These are phyloP conservation scores for Boletellus sp. DNA, from an alignment of 768 basidiomycete species.

Conservation along the genomic window DNA sequence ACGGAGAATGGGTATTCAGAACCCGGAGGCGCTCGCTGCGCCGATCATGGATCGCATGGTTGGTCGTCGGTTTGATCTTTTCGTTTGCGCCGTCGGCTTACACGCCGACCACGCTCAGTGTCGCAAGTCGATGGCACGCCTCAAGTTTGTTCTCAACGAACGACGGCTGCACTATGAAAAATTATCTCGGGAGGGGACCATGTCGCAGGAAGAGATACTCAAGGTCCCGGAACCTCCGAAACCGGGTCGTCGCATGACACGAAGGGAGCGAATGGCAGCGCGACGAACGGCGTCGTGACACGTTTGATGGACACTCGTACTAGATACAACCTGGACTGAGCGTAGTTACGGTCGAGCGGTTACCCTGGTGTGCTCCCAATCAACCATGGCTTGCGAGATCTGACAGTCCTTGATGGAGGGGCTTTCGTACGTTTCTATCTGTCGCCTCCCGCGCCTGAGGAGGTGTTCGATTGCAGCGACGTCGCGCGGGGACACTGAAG, in stretches of 20 bases:
- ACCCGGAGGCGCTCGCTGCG: constrained; percentile 25
- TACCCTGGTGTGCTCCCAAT: constrained; percentile 49
- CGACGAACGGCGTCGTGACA: constrained; percentile 11
- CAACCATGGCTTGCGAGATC: constrained; percentile 66
- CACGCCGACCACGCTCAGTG: constrained; percentile 45
- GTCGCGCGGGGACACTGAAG: constrained; percentile 58
- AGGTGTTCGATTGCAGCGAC: constrained; percentile 72
- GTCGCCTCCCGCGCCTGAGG: constrained; percentile 62
- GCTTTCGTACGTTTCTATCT: constrained; percentile 68
- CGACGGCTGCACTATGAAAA: constrained; percentile 76
- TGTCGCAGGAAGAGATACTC: constrained; percentile 18
- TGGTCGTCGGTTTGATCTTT: constrained; percentile 12
- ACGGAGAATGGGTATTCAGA: constrained; percentile 52
- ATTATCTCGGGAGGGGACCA: constrained; percentile 16
- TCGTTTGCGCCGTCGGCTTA: constrained; percentile 2
- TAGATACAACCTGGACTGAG: constrained; percentile 3
- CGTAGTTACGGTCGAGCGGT: no score
- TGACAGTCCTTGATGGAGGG: constrained; percentile 68
- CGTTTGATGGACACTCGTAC: constrained; percentile 3
- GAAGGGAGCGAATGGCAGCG: constrained; percentile 16
- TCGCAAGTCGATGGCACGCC: constrained; percentile 94
- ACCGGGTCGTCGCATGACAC: constrained; percentile 16
- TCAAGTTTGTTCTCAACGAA: constrained; percentile 90
- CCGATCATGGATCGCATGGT: constrained; percentile 43
- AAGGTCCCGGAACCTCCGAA: constrained; percentile 11